These are phyloP conservation scores for Pseudozyma thailandica DNA, from an alignment of 1,284 basidiomycete species.

Conservation along the genomic window DNA sequence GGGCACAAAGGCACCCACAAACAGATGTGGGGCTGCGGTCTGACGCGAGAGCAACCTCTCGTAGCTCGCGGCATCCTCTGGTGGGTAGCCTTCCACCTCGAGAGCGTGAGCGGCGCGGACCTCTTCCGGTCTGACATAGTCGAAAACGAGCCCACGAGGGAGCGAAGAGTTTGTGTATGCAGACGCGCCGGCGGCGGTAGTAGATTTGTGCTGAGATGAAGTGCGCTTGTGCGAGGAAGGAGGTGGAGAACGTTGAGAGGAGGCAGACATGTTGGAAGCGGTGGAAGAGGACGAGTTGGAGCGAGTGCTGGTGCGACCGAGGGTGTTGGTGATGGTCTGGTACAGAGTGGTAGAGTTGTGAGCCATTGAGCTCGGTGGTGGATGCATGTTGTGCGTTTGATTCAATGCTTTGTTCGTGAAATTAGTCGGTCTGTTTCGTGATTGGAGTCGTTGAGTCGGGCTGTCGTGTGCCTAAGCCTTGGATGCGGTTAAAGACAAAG, in stretches of 20 bases:
- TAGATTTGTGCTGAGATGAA: constrained; percentile 22
- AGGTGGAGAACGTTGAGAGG: constrained; percentile 35
- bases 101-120: constrained; percentile 53
- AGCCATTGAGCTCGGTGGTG: constrained; percentile 46
- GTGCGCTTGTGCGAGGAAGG: constrained; percentile 32
- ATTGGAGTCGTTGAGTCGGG: too few relatives aligned
- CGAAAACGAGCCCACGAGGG: constrained; percentile 52
- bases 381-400: constrained; percentile 40
- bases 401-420: neutral
- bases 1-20: constrained; percentile 60
- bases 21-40: constrained; percentile 60
- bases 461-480: too few relatives aligned
- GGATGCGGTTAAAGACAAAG: too few relatives aligned
- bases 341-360: constrained; percentile 48
- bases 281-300: constrained; percentile 48
- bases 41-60: constrained; percentile 57
- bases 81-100: constrained; percentile 46
- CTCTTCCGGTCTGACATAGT: constrained; percentile 57
- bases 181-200: neutral
- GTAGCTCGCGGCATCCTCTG: constrained; percentile 58
- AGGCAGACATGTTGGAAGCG: constrained; percentile 37
- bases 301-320: constrained; percentile 32
- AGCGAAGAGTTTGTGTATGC: constrained; percentile 28
- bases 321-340: constrained; percentile 48
- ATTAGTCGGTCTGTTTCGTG: constrained; percentile 1